A percentile compares a stretch with the other conserved stretches of the same genome.
phyloP scores from a whole-genome alignment of 2,329 filamentous ascomycete species.

The Fusarium subglutinans region DNA sequence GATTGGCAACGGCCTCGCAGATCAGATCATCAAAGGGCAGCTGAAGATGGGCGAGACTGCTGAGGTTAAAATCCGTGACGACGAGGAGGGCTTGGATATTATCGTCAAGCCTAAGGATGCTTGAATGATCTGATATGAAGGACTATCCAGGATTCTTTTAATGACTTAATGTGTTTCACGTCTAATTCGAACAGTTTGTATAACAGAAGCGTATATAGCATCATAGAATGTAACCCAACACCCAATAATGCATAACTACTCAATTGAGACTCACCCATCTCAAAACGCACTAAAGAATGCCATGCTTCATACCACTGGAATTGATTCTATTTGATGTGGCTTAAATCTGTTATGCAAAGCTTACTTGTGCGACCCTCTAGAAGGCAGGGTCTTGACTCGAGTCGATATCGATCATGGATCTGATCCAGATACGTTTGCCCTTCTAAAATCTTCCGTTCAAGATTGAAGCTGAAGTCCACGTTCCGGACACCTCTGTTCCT shows the following conservation, averaged over 20 bases:
- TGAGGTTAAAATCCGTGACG: slow-evolving; percentile 72
- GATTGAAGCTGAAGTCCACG: neutral
- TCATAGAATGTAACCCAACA: slow-evolving; percentile 19
- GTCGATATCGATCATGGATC: neutral
- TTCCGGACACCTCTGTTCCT: neutral
- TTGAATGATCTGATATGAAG: neutral
- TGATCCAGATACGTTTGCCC: neutral
- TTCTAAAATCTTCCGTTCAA: neutral
- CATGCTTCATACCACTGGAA: neutral
- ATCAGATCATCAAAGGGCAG: slow-evolving; percentile 89
- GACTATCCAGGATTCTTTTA: neutral
- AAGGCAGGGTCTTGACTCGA: neutral
- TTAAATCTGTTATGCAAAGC: neutral
- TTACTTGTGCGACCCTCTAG: neutral
- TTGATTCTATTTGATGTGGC: neutral
- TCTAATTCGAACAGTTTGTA: slow-evolving; percentile 15
- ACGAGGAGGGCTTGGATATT: slow-evolving; percentile 67
- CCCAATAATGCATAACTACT: slow-evolving; percentile 14
- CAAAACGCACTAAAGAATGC: neutral
- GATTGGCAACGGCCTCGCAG: slow-evolving; percentile 87
- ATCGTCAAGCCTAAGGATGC: slow-evolving; percentile 33
- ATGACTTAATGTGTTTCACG: slow-evolving; percentile 41
- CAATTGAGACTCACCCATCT: neutral
- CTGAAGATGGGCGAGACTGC: slow-evolving; percentile 80
- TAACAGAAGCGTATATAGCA: slow-evolving; percentile 10